phyloP scores from a whole-genome alignment of 1,139 yeast genomes.

The Saccharomycopsis hybrid region DNA sequence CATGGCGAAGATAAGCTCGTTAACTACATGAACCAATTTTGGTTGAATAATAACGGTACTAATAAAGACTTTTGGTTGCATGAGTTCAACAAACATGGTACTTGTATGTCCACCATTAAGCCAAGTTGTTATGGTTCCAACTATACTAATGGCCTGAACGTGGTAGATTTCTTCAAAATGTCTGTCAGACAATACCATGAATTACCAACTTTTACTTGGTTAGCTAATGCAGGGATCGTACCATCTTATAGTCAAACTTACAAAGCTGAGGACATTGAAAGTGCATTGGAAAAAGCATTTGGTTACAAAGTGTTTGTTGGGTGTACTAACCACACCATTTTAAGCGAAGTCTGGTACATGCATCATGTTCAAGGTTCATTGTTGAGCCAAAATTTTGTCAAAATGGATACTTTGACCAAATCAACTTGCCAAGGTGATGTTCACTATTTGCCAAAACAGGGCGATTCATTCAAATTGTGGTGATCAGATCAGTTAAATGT shows the following conservation, averaged over 20 bases:
- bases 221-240: slow-evolving; percentile 20
- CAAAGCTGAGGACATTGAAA: slow-evolving; percentile 54
- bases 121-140: slow-evolving; percentile 49
- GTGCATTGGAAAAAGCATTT: slow-evolving; percentile 56
- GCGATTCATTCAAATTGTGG: slow-evolving; percentile 20
- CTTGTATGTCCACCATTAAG: slow-evolving; percentile 77
- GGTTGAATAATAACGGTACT: slow-evolving; percentile 73
- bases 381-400: slow-evolving; percentile 54
- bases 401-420: slow-evolving; percentile 49
- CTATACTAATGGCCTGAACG: slow-evolving; percentile 42
- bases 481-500: background rate
- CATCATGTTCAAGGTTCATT: slow-evolving; percentile 76
- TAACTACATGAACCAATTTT: slow-evolving; percentile 48
- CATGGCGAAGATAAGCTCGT: slow-evolving; percentile 48
- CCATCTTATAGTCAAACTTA: slow-evolving; percentile 61
- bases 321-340: slow-evolving; percentile 60
- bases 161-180: slow-evolving; percentile 69
- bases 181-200: slow-evolving; percentile 57
- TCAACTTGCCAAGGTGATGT: slow-evolving; percentile 69
- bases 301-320: slow-evolving; percentile 65
- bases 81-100: slow-evolving; percentile 93
- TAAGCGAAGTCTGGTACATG: slow-evolving; percentile 88
- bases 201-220: slow-evolving; percentile 66
- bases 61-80: slow-evolving; percentile 84
- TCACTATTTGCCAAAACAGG: slow-evolving; percentile 60